phyloP scores from a whole-genome alignment of 129 eudicot species.

The Smallanthus sonchifolius region DNA sequence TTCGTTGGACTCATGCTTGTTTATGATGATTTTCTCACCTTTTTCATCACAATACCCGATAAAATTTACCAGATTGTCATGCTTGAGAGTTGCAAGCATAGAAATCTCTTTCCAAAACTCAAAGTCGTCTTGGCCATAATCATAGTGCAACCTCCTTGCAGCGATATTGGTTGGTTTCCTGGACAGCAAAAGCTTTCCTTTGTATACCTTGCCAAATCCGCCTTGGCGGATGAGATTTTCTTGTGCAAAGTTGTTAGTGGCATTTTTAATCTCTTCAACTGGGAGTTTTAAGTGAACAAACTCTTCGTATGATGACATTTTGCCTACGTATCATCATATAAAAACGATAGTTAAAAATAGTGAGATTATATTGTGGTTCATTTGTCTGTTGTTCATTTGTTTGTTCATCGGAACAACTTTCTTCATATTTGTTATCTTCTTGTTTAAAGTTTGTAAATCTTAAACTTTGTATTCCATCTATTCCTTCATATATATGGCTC shows the following conservation, averaged over 20 bases:
- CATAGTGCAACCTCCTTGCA: constrained; percentile 1
- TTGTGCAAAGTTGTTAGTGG: not conserved
- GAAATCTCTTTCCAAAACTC: constrained; percentile 1
- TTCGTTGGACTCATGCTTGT: not conserved
- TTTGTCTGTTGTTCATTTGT: too few species aligned
- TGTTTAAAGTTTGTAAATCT: too few species aligned
- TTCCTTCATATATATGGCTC: too few species aligned
- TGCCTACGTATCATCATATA: not conserved
- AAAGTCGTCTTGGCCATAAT: not conserved
- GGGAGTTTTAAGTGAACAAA: not conserved
- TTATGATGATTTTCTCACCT: not conserved
- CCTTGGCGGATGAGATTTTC: not conserved
- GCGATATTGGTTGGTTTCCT: not conserved
- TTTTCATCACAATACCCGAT: not conserved
- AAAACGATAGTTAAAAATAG: not conserved
- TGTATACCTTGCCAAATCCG: not conserved
- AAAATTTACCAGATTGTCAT: not conserved
- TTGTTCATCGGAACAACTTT: too few species aligned
- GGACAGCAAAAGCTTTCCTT: not conserved
- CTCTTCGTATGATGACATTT: not conserved
- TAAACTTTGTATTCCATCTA: too few species aligned
- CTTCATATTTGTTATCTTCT: too few species aligned
- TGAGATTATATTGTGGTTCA: too few species aligned
- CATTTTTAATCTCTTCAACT: not conserved
- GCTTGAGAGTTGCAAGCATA: not conserved